Conservation (phyloP, 208 protist species). For the Plasmodiophora brassicae region DNA sequence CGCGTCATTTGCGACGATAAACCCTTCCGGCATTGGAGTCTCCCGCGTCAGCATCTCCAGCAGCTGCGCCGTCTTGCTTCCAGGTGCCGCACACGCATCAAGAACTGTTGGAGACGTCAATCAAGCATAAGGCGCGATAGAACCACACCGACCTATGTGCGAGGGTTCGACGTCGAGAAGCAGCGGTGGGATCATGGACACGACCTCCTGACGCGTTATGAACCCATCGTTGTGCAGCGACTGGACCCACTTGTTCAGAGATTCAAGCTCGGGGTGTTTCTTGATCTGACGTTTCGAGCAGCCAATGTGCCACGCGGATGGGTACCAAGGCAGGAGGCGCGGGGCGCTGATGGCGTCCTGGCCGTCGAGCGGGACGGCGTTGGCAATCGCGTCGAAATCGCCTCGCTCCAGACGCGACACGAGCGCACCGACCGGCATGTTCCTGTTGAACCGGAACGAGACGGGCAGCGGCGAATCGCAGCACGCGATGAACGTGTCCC, state of each 20-base stretch:
- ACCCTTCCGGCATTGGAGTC: background rate
- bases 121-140: background rate
- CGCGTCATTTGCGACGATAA: constrained; percentile 47
- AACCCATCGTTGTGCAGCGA: background rate
- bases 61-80: constrained; percentile 60
- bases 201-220: constrained; percentile 26
- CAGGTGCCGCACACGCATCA: constrained; percentile 67
- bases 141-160: background rate
- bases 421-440: background rate
- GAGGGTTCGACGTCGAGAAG: constrained; percentile 33
- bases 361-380: background rate
- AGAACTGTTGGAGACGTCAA: constrained; percentile 53
- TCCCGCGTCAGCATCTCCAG: constrained; percentile 34
- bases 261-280: background rate
- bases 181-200: constrained; percentile 49
- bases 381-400: background rate
- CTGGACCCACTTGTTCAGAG: background rate
- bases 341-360: background rate
- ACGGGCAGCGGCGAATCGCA: background rate
- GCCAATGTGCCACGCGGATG: background rate
- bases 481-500: background rate
- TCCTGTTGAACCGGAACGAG: background rate
- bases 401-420: background rate
- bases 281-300: constrained; percentile 3
- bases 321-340: background rate